Conservation (phyloP, 306 rosid species). For the Vigna trinervia region DNA sequence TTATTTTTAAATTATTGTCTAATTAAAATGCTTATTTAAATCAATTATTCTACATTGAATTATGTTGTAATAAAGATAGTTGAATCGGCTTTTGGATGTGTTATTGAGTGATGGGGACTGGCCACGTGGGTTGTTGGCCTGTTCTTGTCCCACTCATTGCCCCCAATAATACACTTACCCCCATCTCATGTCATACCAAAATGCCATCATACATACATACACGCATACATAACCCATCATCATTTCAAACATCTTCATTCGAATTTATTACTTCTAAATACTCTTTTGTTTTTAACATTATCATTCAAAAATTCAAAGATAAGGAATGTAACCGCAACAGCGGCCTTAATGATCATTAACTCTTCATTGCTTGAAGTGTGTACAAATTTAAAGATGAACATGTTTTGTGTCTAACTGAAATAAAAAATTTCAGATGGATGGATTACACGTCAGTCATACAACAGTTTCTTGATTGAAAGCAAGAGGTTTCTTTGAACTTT, state of each 20-base stretch:
- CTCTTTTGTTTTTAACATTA: no score
- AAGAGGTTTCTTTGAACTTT: neutral
- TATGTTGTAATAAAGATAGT: neutral
- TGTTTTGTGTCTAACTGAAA: neutral
- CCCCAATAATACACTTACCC: conserved; percentile 32
- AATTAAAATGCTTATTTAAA: neutral
- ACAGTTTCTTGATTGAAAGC: neutral
- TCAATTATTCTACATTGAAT: neutral
- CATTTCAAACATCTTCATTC: no score
- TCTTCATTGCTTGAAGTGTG: no score
- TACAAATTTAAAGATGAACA: neutral
- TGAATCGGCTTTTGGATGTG: neutral
- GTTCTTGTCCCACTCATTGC: conserved; percentile 55
- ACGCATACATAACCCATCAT: no score
- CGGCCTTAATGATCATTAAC: neutral
- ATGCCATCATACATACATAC: no score
- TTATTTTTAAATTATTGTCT: no score
- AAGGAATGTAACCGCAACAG: neutral
- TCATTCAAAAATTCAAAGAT: no score
- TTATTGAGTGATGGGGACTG: conserved; percentile 56
- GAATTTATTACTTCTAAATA: no score
- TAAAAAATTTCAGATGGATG: neutral
- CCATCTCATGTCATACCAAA: neutral
- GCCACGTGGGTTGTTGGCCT: conserved; percentile 87
- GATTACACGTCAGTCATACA: neutral